Evolutionary conservation across 345 rosid genomes (phyloP).

Genomic region (Boechera retrofracta): DNA sequence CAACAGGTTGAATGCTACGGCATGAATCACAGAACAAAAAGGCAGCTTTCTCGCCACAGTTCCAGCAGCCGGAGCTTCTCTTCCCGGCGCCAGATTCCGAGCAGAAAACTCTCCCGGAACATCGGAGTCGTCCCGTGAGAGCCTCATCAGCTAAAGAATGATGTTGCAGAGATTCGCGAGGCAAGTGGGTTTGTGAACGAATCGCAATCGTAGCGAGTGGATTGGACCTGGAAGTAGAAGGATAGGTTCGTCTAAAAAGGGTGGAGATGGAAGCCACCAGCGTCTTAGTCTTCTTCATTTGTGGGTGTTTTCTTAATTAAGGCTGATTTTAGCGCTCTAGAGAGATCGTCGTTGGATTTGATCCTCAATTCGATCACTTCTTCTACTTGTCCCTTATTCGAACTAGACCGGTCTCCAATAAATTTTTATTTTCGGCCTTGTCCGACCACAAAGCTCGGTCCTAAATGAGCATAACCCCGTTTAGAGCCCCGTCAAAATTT

Average conservation of each 20-base stretch:
- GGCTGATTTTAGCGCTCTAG: too few species aligned
- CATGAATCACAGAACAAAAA: constrained; percentile 75
- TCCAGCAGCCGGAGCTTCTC: constrained; percentile 65
- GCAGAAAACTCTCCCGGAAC: constrained; percentile 47
- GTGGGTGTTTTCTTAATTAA: too few species aligned
- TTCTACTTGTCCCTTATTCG: too few species aligned
- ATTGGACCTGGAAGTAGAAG: constrained; percentile 28
- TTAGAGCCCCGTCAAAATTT: too few species aligned
- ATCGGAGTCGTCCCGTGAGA: constrained; percentile 20
- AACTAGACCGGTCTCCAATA: too few species aligned
- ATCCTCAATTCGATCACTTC: too few species aligned
- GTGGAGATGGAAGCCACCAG: constrained; percentile 49
- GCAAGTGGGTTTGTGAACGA: constrained; percentile 26
- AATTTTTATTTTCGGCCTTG: too few species aligned
- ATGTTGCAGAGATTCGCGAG: constrained; percentile 37
- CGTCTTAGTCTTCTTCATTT: constrained; percentile 52
- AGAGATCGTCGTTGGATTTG: too few species aligned
- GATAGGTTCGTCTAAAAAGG: constrained; percentile 33
- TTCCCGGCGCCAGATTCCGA: constrained; percentile 41
- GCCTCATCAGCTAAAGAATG: constrained; percentile 12
- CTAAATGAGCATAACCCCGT: too few species aligned
- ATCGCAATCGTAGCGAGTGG: constrained; percentile 23
- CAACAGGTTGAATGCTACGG: constrained; percentile 79
- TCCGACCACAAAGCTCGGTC: too few species aligned
- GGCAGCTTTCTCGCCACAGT: constrained; percentile 55